Base-by-base conservation (phyloP, 2,329 filamentous ascomycete species). In the Hymenoscyphus albidus region DNA sequence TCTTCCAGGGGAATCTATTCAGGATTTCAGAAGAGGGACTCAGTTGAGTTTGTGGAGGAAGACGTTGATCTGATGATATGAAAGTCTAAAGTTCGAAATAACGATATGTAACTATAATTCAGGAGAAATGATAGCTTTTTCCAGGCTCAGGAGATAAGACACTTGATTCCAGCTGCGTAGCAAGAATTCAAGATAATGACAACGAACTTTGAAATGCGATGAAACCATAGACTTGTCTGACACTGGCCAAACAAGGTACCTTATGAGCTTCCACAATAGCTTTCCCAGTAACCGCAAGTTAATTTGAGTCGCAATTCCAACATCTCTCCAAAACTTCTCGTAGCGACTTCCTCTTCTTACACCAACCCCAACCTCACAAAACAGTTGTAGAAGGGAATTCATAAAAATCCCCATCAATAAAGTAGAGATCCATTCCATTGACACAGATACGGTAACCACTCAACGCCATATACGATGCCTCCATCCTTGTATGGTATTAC, bases 351-450 rank as follows among this genome's bases (percentile, higher is more conserved):
- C 48, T 54, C 48, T 5, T 54, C 9, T 4, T 12, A 3, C 18
- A 54, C 13, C 18, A 13, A 27, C 3, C 18, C 48, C 18, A 13
- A 18, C 35, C 35, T 7, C 35, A 35, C 35, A 35, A 4, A 10
- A 1, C 35, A 54, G 10, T 12, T 18, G 2, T 7, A 22, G 6
- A 51, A 1, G 9, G 10, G 27, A 18, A 22, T 13, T 7, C 22
- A 27, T 13, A 1, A 27, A 54, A 54, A 12, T 22, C 35, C 48
- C 18, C 18, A 14, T 54, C 9, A 54, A 10, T 54, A 54, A 54
- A 54, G 48, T 54, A 27, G 48, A 54, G 48, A 54, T 54, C 48
- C 48, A 54, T 54, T 54, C 48, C 48, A 54, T 54, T 54, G 48
- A 54, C 48, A 54, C 48, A 54, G 48, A 54, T 54, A 54, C 18